phyloP scores from a whole-genome alignment of 106 monocot species.

The Dendrobium chrysotoxum region DNA sequence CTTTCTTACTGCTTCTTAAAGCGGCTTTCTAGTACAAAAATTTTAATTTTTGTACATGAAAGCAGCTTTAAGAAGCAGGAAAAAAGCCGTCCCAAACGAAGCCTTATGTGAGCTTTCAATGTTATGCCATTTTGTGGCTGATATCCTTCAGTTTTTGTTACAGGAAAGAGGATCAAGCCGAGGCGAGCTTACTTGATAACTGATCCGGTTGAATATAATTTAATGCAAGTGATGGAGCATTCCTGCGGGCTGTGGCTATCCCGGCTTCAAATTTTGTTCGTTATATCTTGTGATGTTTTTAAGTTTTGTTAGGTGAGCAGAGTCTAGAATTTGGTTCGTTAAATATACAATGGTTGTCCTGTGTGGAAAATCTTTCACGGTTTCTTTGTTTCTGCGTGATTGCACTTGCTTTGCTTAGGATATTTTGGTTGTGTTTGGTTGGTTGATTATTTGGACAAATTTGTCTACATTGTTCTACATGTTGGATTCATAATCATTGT shows the following conservation, averaged over 20 bases:
- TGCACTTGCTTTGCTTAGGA: background rate
- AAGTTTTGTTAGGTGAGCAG: background rate
- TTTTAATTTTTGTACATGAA: too few relatives aligned
- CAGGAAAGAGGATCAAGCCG: background rate
- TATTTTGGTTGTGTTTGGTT: background rate
- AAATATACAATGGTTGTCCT: background rate
- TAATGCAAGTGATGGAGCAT: background rate
- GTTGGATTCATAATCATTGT: background rate
- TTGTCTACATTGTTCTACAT: background rate
- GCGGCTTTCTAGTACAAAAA: too few relatives aligned
- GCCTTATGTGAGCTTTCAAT: too few relatives aligned
- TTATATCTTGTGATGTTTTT: background rate
- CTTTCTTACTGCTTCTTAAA: too few relatives aligned
- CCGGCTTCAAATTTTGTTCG: background rate
- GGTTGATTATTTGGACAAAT: constrained; percentile 3
- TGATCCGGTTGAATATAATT: background rate
- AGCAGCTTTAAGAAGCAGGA: too few relatives aligned
- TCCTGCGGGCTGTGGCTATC: background rate
- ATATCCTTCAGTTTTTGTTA: background rate
- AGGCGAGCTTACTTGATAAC: background rate
- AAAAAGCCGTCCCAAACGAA: too few relatives aligned
- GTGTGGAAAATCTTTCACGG: background rate
- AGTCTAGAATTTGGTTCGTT: background rate
- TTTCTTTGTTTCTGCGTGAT: background rate
- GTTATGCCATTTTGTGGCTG: too few relatives aligned